Evolutionary conservation across 202 grass and related monocot genomes (phyloP), one percentile per base, ranked within the genome.

Genomic region (Schoenoplectus tabernaemontani): DNA sequence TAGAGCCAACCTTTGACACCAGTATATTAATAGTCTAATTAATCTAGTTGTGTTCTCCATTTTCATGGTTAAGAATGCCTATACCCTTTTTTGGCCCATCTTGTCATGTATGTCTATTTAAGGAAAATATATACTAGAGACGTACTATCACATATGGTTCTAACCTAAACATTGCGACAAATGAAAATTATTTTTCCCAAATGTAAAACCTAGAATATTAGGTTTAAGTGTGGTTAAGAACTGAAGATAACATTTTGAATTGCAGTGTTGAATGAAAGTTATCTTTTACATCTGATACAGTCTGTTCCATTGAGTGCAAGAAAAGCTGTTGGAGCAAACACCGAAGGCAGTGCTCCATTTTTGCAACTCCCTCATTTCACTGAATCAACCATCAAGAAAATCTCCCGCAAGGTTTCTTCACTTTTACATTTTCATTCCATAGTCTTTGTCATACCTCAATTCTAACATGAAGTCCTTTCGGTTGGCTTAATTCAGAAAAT

Each of bases 321-420:
- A 68, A 99, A 99, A 91, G 60, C 92, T 76, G 84, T 69, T 66
- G 92, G 92, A 80, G 90, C 85, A 51, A 93, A 93, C 44, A 78
- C 96, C 1, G 96, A 96, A 88, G 92, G 92, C 81, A 90, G 88
- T 76, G 91, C 90, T 50, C 90, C 92, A 38, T 95, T 99, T 79
- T 88, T 99, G 89, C 96, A 95, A 87, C 83, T 95, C 59, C 96
- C 96, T 26, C 87, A 93, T 92, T 95, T 95, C 57, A 93, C 53
- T 32, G 92, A 99, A 82, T 81, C 86, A 43, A 86, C 70, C 68
- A 84, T 99, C 56, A 96, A 91, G 86, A 95, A 93, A 87, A 85
- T 96, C 79, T 79, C 85, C 37, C 92, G 90, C 15, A 99, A 99
- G 96, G 96, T 99, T n/a, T n/a, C n/a, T n/a, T n/a, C n/a, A n/a